A percentile compares a stretch with the other conserved stretches of the same genome.
Conservation (phyloP, 2,329 filamentous ascomycete genomes). For the Didymella glomerata region DNA sequence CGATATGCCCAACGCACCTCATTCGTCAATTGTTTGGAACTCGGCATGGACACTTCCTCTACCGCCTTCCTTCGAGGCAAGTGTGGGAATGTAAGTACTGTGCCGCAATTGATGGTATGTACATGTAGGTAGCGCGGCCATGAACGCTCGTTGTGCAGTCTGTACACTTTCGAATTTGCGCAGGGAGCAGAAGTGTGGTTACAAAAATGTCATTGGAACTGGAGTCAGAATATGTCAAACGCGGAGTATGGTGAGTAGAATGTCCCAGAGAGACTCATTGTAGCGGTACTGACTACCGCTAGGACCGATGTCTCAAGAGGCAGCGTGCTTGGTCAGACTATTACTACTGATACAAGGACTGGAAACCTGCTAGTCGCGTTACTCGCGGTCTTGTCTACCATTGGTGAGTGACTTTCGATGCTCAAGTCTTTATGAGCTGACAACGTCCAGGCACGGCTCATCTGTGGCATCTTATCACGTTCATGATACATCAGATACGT, state of each 20-base stretch:
- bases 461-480: constrained; percentile 33
- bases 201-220: constrained; percentile 13
- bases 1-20: background rate
- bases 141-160: background rate
- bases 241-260: constrained; percentile 10
- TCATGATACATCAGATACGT: constrained; percentile 28
- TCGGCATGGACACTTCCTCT: background rate
- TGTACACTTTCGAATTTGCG: background rate
- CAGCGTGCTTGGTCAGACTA: constrained; percentile 27
- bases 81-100: background rate
- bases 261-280: no score
- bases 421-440: background rate
- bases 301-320: constrained; percentile 23
- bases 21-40: background rate
- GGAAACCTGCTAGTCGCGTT: constrained; percentile 33
- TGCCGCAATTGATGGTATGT: constrained; percentile 4
- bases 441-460: constrained; percentile 18
- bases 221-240: constrained; percentile 6
- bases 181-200: background rate
- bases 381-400: constrained; percentile 26
- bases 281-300: background rate
- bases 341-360: constrained; percentile 31
- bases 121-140: background rate
- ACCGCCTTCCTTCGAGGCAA: background rate
- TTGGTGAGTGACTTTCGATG: constrained; percentile 2